These are phyloP conservation scores for Coemansia furcata DNA, from an alignment of 192 early-diverging fungal species.

Conservation along the genomic window DNA sequence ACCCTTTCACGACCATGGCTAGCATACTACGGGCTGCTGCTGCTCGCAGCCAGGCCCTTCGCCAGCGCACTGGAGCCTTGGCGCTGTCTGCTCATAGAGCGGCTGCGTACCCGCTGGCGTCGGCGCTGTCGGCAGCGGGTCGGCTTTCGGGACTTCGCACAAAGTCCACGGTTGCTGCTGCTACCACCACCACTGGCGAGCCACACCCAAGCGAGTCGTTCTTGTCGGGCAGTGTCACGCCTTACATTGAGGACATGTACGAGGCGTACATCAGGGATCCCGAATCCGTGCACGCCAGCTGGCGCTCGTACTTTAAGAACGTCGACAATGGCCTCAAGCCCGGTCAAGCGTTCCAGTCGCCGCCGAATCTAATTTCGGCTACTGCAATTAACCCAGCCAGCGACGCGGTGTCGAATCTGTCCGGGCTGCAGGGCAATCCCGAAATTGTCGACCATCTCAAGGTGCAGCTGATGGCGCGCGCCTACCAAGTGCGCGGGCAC, in stretches of 20 bases:
- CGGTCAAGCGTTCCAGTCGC: slow-evolving; percentile 72
- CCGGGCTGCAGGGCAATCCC: slow-evolving; percentile 57
- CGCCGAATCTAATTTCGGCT: slow-evolving; percentile 75
- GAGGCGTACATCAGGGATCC: slow-evolving; percentile 89
- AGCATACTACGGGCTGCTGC: slow-evolving; percentile 49
- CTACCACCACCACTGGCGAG: slow-evolving; percentile 1
- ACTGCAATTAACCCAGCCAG: slow-evolving; percentile 61
- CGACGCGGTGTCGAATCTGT: slow-evolving; percentile 48
- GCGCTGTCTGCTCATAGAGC: slow-evolving; percentile 16
- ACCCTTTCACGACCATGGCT: slow-evolving; percentile 22
- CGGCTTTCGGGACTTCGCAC: slow-evolving; percentile 17
- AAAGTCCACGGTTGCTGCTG: slow-evolving; percentile 25
- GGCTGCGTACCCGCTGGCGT: slow-evolving; percentile 9
- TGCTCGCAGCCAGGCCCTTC: slow-evolving; percentile 39
- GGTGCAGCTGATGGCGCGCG: slow-evolving; percentile 92
- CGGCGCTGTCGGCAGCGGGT: slow-evolving; percentile 18
- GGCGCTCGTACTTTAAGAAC: slow-evolving; percentile 95
- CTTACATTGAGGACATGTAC: slow-evolving; percentile 97
- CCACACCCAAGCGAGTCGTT: slow-evolving; percentile 76
- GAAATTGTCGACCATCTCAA: slow-evolving; percentile 97
- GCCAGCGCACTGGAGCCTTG: slow-evolving; percentile 35
- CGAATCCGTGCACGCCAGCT: slow-evolving; percentile 87
- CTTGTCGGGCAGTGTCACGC: slow-evolving; percentile 78
- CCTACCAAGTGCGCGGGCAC: slow-evolving; percentile 96
- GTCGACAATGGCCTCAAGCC: slow-evolving; percentile 63